Base-by-base conservation (phyloP, 768 basidiomycete species). In the Amanita brunnescens region DNA sequence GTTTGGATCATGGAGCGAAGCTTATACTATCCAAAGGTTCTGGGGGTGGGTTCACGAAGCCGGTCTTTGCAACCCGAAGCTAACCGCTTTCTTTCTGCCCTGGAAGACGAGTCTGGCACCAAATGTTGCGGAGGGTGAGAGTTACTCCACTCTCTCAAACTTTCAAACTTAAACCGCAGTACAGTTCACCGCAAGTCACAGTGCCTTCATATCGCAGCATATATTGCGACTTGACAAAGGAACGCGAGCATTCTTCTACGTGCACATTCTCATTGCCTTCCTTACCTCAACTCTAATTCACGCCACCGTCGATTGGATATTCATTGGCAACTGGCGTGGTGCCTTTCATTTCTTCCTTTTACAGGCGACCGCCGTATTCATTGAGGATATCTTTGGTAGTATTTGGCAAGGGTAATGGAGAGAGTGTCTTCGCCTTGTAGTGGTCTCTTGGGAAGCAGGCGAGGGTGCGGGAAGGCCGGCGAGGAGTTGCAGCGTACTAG, bases 101-200 rank as follows among this genome's bases (percentile, higher is more conserved):
- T n/a, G n/a, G n/a, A 38, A 67, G 69, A 14, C 61, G 61, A 26
- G 57, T 61, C 0, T 73, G 71, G 70, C 72, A 74, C 52, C 71
- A 73, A 48, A 51, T 61, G 30, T 38, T 70, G 29, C 64, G 65
- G 41, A 60, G 62, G 44, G 71, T 73, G 51, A 51, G 68, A 48
- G 12, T 24, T 35, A 21, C n/a, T 14, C 26, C 24, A 23, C 16
- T 45, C n/a, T 30, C 13, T 24, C n/a, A 16, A 49, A 23, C 16
- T 16, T 6, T 23, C 41, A 21, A 37, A 54, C 24, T 49, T 9
- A 26, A n/a, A 6, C 13, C 35, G 23, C 9, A 24, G 2, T 29
- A 13, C 50, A 51, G 49, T 51, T 51, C 39, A 49, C 48, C 7
- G 24, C 34, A 41, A 55, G 53, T 21, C 64, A 66, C 51, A 63